Evolutionary conservation across 2,329 filamentous ascomycete species (phyloP).

Genomic region (Arthrobotrys conoides): DNA sequence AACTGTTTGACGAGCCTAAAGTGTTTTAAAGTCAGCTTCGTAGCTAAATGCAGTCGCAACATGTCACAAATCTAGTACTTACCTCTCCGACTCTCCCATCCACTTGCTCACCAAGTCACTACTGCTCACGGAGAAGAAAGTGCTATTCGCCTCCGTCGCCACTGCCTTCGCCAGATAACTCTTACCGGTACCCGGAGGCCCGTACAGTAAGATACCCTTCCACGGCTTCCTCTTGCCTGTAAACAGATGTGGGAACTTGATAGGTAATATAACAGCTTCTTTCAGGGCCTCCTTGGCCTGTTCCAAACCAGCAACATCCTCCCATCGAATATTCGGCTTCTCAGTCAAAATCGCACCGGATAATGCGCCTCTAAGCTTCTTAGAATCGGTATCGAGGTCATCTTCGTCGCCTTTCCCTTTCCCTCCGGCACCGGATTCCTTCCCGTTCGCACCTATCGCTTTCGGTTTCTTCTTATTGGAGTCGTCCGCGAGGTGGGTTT

Average conservation of each 20-base stretch:
- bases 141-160: conserved; percentile 97
- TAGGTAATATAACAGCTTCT: conserved; percentile 96
- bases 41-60: background rate
- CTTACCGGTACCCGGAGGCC: conserved; percentile 96
- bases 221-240: conserved; percentile 96
- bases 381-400: conserved; percentile 85
- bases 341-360: conserved; percentile 93
- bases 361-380: conserved; percentile 92
- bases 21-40: background rate
- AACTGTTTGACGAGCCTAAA: conserved; percentile 90
- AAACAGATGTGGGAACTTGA: conserved; percentile 98
- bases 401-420: conserved; percentile 75
- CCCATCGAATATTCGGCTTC: conserved; percentile 96
- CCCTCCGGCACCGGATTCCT: conserved; percentile 69
- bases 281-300: conserved; percentile 96
- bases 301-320: conserved; percentile 96
- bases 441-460: conserved; percentile 71
- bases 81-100: conserved; percentile 99
- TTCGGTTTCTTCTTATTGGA: conserved; percentile 73
- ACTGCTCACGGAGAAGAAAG: conserved; percentile 98
- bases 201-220: conserved; percentile 97
- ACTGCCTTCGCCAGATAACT: conserved; percentile 97
- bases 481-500: conserved; percentile 84
- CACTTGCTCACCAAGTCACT: conserved; percentile 98
- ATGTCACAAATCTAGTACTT: conserved; percentile 64